These are phyloP conservation scores for Boletus semigastroideus DNA, from an alignment of 1,284 basidiomycete genomes.

Conservation along the genomic window DNA sequence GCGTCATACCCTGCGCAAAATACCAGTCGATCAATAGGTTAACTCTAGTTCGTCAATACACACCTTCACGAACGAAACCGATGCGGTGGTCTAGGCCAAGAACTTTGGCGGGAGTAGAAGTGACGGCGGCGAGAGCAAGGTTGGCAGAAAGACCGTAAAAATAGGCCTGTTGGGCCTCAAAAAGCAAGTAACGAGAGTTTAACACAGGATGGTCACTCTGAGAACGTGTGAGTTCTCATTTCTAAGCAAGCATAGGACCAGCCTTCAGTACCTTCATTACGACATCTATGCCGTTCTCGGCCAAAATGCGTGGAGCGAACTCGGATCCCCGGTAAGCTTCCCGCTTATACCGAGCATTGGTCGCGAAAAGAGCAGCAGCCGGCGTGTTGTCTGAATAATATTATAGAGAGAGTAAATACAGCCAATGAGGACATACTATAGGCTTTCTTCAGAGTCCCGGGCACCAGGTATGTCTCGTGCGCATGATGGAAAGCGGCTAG, in stretches of 20 bases:
- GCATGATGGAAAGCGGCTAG: slow-evolving; percentile 82
- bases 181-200: slow-evolving; percentile 77
- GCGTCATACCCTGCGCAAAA: slow-evolving; percentile 44
- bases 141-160: slow-evolving; percentile 66
- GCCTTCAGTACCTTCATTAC: slow-evolving; percentile 64
- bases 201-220: slow-evolving; percentile 75
- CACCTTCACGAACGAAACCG: slow-evolving; percentile 68
- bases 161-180: slow-evolving; percentile 88
- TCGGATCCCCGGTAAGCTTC: slow-evolving; percentile 86
- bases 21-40: background rate
- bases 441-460: slow-evolving; percentile 69
- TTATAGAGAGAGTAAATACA: background rate
- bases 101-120: slow-evolving; percentile 72
- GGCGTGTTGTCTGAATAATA: slow-evolving; percentile 47
- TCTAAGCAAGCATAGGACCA: background rate
- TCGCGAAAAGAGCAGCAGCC: slow-evolving; percentile 76
- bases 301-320: slow-evolving; percentile 79
- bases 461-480: slow-evolving; percentile 77
- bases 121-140: slow-evolving; percentile 72
- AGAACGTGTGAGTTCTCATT: slow-evolving; percentile 7
- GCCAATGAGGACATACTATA: slow-evolving; percentile 46
- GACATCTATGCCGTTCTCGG: slow-evolving; percentile 72
- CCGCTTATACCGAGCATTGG: slow-evolving; percentile 71
- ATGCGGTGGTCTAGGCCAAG: slow-evolving; percentile 82
- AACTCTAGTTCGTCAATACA: slow-evolving; percentile 7